Conservation (phyloP, 352 stramenopile genomes). For the Globisporangium emineosum region DNA sequence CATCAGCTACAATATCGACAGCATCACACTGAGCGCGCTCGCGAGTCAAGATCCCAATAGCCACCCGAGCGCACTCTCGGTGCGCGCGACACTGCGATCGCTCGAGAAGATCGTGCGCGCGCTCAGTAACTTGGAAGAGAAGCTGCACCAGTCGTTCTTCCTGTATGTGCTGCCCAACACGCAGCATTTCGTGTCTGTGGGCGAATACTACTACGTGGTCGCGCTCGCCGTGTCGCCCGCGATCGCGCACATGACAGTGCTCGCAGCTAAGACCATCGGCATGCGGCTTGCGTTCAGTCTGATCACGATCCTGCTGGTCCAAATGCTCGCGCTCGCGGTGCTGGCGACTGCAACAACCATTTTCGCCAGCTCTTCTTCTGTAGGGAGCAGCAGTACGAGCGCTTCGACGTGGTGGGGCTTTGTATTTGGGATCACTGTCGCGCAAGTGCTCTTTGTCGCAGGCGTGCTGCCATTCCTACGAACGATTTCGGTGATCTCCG, state of each 20-base stretch:
- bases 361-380: background rate
- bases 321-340: constrained; percentile 26
- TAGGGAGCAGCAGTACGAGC: background rate
- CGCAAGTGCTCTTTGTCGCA: constrained; percentile 25
- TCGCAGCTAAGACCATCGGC: constrained; percentile 46
- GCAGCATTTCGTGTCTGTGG: constrained; percentile 79
- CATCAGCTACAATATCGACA: constrained; percentile 86
- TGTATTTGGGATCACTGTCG: constrained; percentile 20
- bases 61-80: constrained; percentile 21
- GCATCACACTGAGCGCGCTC: constrained; percentile 54
- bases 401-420: constrained; percentile 26
- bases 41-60: constrained; percentile 19
- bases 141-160: constrained; percentile 88
- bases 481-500: constrained; percentile 31
- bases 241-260: constrained; percentile 53
- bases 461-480: constrained; percentile 26
- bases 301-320: constrained; percentile 31
- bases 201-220: constrained; percentile 84
- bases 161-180: constrained; percentile 79
- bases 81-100: constrained; percentile 42
- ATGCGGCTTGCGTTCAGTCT: constrained; percentile 64
- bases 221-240: constrained; percentile 66
- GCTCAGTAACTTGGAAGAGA: constrained; percentile 87
- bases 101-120: constrained; percentile 70
- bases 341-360: constrained; percentile 16